Percentiles rank a stretch among this genome's conserved stretches.
These are phyloP conservation scores for Fusarium nanum DNA, from an alignment of 2,329 filamentous ascomycete species.

Conservation along the genomic window DNA sequence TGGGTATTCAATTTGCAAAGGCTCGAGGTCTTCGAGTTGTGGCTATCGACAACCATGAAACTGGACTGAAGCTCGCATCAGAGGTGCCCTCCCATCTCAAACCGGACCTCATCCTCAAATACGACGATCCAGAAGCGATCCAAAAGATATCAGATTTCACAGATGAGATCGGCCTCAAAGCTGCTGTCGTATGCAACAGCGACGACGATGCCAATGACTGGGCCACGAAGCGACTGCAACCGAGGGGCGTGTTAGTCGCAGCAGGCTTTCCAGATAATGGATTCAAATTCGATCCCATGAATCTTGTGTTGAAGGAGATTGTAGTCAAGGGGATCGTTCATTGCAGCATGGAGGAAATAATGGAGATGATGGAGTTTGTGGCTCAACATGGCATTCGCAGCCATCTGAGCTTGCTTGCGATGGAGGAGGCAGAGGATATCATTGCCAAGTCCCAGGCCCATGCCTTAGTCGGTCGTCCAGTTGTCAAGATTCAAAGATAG, in stretches of 20 bases:
- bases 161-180: conserved; percentile 25
- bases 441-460: conserved; percentile 8
- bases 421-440: conserved; percentile 29
- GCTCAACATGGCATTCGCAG: conserved; percentile 24
- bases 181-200: conserved; percentile 29
- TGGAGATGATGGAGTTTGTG: conserved; percentile 25
- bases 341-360: conserved; percentile 29
- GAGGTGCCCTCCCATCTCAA: conserved; percentile 29
- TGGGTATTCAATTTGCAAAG: conserved; percentile 46
- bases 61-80: conserved; percentile 31
- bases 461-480: conserved; percentile 16
- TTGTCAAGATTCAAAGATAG: conserved; percentile 16
- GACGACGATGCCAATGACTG: conserved; percentile 35
- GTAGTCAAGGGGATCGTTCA: conserved; percentile 30
- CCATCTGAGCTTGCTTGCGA: conserved; percentile 24
- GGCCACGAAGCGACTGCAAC: conserved; percentile 27
- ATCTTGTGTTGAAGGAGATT: conserved; percentile 30
- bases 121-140: conserved; percentile 6
- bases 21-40: conserved; percentile 45
- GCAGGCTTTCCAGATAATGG: conserved; percentile 33
- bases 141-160: conserved; percentile 33
- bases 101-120: conserved; percentile 30
- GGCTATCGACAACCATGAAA: conserved; percentile 43
- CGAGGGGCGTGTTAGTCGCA: conserved; percentile 20
- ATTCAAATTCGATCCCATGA: conserved; percentile 35